Evolutionary conservation across 73 alveolate genomes (phyloP), one percentile per base, ranked within the genome.

Genomic region (Paramecium bursaria): DNA sequence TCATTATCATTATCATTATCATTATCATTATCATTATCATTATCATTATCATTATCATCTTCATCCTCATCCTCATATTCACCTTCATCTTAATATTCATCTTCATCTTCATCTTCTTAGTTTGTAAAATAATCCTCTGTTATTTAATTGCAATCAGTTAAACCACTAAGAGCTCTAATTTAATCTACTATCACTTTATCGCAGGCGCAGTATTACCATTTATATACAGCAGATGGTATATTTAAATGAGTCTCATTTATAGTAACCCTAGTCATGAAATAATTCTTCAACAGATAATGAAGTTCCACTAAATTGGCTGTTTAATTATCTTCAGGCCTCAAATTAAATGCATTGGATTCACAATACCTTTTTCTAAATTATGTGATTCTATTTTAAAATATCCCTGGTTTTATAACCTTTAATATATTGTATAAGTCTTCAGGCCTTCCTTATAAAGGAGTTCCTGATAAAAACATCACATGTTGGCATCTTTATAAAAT

Each of bases 381-480:
- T 80, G 76, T 94, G 15, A 86, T 94, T 14, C 73, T 75, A 47
- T 90, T 94, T 39, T 74, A 73, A 73, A 94, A 94, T 9, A 92
- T 88, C 76, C 94, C 99, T 31, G 99, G 99, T 53, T 98, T 86
- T 44, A 96, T 51, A 49, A 90, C 88, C 60, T 92, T 91, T 19
- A 96, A 88, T 80, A 90, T 74, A 51, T 92, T 95, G 82, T 77
- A 96, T 54, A 96, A 75, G 74, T 96, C 99, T 86, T 90, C 76
- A 9, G 99, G 99, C 61, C 94, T 94, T 48, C 96, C 94, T 46
- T 93, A 86, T 85, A 95, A 94, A 21, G 99, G 99, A 6, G 99
- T 96, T 0, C 99, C 99, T 21, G 98, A 88, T 42, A 95, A 88
- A 44, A 79, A 33, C 10, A 96, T 90, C 19, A 91, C 88, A 75